Evolutionary conservation across 2,329 filamentous ascomycete species (phyloP).

Genomic region (Colletotrichum tropicicola): DNA sequence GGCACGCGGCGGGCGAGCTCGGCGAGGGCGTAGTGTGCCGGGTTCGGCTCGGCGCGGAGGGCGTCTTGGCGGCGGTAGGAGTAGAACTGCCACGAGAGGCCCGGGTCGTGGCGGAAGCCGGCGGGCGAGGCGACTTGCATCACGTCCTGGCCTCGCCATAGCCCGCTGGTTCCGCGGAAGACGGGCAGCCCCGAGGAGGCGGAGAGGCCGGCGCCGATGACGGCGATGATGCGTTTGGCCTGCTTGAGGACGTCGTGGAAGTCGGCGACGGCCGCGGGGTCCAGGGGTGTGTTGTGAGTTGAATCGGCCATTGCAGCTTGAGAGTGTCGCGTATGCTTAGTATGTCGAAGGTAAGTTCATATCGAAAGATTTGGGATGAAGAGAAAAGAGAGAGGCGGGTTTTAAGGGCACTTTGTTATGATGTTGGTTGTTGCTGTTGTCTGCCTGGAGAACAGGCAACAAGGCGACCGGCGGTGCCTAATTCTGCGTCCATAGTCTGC

Average conservation of each 20-base stretch:
- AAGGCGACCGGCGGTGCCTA: no score
- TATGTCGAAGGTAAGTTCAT: not conserved
- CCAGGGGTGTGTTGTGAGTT: not conserved
- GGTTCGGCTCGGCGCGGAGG: slow-evolving; percentile 68
- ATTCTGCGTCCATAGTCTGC: no score
- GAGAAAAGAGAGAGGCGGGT: not conserved
- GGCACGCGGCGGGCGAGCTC: slow-evolving; percentile 63
- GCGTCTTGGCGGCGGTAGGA: slow-evolving; percentile 72
- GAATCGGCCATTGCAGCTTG: not conserved
- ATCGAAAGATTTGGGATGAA: not conserved
- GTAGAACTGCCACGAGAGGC: slow-evolving; percentile 78
- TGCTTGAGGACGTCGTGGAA: slow-evolving; percentile 36
- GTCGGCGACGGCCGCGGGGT: slow-evolving; percentile 27
- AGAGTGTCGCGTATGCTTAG: not conserved
- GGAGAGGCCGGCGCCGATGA: slow-evolving; percentile 42
- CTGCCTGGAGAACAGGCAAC: not conserved
- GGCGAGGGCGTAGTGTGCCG: slow-evolving; percentile 71
- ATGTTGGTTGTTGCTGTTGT: not conserved
- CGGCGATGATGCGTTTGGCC: slow-evolving; percentile 39
- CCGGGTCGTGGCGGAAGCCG: slow-evolving; percentile 67
- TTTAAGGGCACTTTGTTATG: not conserved
- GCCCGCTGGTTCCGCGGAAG: slow-evolving; percentile 70
- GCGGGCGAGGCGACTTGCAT: slow-evolving; percentile 67
- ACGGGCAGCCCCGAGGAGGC: slow-evolving; percentile 52
- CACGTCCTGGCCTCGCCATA: slow-evolving; percentile 72